Evolutionary conservation across 768 basidiomycete species (phyloP).

Genomic region (Holtermannia corniformis): DNA sequence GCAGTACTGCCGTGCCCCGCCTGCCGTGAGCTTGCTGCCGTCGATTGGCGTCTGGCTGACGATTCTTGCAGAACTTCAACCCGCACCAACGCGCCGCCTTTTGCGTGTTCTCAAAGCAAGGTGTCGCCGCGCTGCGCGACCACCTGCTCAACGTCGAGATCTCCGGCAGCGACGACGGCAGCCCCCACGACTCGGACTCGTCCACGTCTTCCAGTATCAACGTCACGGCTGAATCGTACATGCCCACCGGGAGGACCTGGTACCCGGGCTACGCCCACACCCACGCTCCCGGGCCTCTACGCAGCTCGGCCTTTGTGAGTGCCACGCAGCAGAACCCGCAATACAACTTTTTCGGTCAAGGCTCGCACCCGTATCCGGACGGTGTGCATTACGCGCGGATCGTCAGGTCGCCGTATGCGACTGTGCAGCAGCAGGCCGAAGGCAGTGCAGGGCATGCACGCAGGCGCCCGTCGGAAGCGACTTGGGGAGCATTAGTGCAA

Average conservation of each 20-base stretch:
- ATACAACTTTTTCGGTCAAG: not conserved
- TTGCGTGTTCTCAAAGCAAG: conserved; percentile 92
- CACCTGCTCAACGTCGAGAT: conserved; percentile 46
- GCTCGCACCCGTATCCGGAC: too few relatives aligned
- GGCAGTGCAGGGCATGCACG: too few relatives aligned
- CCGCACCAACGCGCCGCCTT: conserved; percentile 78
- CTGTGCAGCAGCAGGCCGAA: too few relatives aligned
- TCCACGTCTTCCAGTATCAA: not conserved
- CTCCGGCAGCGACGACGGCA: not conserved
- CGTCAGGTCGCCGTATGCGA: too few relatives aligned
- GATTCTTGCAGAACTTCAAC: conserved; percentile 68
- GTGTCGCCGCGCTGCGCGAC: conserved; percentile 69
- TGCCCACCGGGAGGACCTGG: not conserved
- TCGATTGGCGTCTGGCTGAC: not conserved
- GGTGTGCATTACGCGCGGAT: too few relatives aligned
- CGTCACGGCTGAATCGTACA: not conserved
- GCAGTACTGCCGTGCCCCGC: conserved; percentile 78
- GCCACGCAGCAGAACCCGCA: not conserved
- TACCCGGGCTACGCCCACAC: not conserved
- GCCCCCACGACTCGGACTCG: not conserved
- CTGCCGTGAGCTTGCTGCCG: conserved; percentile 51
- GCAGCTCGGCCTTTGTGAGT: not conserved
- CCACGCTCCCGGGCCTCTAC: not conserved
- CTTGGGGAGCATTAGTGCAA: too few relatives aligned
- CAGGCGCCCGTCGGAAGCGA: too few relatives aligned